These are phyloP conservation scores for Capsicum chinense DNA, from an alignment of 257 asterid species.

Conservation along the genomic window DNA sequence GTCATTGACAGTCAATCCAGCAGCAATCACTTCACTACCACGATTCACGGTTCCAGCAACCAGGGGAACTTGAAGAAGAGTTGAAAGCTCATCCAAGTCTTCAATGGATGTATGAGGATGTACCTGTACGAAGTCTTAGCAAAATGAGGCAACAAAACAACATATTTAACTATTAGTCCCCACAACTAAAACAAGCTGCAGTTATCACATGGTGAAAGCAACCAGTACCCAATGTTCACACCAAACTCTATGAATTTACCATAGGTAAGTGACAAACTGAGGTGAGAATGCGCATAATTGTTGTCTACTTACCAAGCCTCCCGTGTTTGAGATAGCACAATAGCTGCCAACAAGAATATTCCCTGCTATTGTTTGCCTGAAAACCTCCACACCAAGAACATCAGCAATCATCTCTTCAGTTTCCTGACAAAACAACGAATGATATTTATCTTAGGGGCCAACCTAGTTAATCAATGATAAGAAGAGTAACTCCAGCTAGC, in stretches of 20 bases:
- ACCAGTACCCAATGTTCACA: background rate
- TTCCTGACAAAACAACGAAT: constrained; percentile 50
- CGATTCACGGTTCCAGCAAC: constrained; percentile 93
- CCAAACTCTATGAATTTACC: background rate
- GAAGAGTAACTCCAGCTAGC: background rate
- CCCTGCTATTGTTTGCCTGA: constrained; percentile 84
- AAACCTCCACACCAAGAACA: constrained; percentile 93
- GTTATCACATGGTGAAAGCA: background rate
- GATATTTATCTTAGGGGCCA: background rate
- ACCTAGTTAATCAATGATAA: background rate
- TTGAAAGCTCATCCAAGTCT: constrained; percentile 85
- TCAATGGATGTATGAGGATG: constrained; percentile 91
- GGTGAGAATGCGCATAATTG: background rate
- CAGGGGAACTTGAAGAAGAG: constrained; percentile 89
- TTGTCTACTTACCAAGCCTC: constrained; percentile 79
- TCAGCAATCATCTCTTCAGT: constrained; percentile 93
- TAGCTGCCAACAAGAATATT: constrained; percentile 85
- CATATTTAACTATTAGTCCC: background rate
- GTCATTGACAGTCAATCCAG: constrained; percentile 80
- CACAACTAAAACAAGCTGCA: background rate
- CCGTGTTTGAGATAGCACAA: constrained; percentile 77
- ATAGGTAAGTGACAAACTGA: background rate
- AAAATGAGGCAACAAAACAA: background rate
- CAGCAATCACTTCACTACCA: constrained; percentile 83
- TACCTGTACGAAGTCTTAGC: constrained; percentile 50